phyloP scores from a whole-genome alignment of 2,329 filamentous ascomycete species.

The Sporothrix mexicana region DNA sequence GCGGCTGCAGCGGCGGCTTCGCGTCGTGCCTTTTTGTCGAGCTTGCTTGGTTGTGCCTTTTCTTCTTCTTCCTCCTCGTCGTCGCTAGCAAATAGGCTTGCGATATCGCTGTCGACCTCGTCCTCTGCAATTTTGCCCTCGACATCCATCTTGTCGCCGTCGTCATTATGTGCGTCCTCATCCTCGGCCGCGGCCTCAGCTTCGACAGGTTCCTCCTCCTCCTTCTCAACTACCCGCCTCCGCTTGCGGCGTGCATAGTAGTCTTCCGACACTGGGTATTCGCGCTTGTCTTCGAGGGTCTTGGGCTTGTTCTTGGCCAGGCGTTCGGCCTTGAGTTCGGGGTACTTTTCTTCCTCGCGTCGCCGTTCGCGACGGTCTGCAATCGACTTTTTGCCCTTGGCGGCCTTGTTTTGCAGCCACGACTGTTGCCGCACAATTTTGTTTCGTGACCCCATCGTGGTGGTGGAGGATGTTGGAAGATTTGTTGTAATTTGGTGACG shows the following conservation, averaged over 20 bases:
- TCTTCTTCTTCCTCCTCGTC: constrained; percentile 49
- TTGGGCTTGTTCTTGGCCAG: constrained; percentile 77
- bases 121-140: constrained; percentile 52
- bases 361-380: constrained; percentile 78
- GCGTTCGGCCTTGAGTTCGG: constrained; percentile 73
- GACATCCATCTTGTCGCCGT: constrained; percentile 43
- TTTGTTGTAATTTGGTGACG: not conserved
- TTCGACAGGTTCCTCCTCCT: constrained; percentile 52
- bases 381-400: constrained; percentile 64
- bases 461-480: not conserved
- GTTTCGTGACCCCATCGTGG: constrained; percentile 58
- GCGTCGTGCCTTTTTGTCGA: constrained; percentile 53
- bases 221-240: constrained; percentile 54
- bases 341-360: constrained; percentile 85
- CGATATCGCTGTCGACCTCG: constrained; percentile 48
- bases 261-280: constrained; percentile 79
- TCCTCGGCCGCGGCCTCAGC: constrained; percentile 52
- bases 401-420: constrained; percentile 72
- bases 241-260: constrained; percentile 65
- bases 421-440: constrained; percentile 80
- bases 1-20: constrained; percentile 44
- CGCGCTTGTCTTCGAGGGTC: constrained; percentile 85
- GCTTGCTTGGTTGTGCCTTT: constrained; percentile 49
- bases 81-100: constrained; percentile 47
- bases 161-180: constrained; percentile 53